phyloP scores from a whole-genome alignment of 163 green algal genomes.

The Chlorella variabilis region DNA sequence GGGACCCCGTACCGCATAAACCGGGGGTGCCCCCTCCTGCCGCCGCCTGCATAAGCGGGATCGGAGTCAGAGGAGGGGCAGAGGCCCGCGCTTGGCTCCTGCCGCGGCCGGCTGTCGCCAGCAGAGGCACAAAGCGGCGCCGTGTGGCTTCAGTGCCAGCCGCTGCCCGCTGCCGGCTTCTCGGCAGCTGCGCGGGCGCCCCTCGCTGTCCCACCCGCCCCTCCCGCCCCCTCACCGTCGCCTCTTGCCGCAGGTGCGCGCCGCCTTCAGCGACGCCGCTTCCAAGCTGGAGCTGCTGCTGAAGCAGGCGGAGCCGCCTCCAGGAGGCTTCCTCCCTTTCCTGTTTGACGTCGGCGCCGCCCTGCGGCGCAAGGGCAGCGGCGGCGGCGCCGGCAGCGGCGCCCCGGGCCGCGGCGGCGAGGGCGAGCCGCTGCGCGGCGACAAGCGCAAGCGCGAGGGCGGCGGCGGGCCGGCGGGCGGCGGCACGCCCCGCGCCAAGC shows the following conservation, averaged over 20 bases:
- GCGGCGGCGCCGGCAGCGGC: not conserved
- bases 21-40: too few relatives aligned
- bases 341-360: slow-evolving; percentile 14
- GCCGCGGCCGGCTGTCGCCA: too few relatives aligned
- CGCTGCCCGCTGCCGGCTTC: too few relatives aligned
- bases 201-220: too few relatives aligned
- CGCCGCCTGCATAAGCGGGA: too few relatives aligned
- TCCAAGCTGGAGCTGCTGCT: slow-evolving; percentile 38
- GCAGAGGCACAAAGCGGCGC: too few relatives aligned
- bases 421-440: not conserved
- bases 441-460: not conserved
- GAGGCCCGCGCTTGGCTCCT: too few relatives aligned
- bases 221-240: too few relatives aligned
- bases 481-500: not conserved
- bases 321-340: slow-evolving; percentile 29
- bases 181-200: too few relatives aligned
- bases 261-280: slow-evolving; percentile 20
- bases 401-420: not conserved
- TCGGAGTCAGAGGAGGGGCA: too few relatives aligned
- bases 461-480: not conserved
- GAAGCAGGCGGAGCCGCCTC: slow-evolving; percentile 3
- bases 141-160: too few relatives aligned
- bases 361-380: not conserved
- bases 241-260: slow-evolving; percentile 19
- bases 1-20: too few relatives aligned